Percentiles rank a stretch among this genome's conserved stretches.
Conservation (phyloP, 2,329 filamentous ascomycete genomes). For the Cercospora sesami region DNA sequence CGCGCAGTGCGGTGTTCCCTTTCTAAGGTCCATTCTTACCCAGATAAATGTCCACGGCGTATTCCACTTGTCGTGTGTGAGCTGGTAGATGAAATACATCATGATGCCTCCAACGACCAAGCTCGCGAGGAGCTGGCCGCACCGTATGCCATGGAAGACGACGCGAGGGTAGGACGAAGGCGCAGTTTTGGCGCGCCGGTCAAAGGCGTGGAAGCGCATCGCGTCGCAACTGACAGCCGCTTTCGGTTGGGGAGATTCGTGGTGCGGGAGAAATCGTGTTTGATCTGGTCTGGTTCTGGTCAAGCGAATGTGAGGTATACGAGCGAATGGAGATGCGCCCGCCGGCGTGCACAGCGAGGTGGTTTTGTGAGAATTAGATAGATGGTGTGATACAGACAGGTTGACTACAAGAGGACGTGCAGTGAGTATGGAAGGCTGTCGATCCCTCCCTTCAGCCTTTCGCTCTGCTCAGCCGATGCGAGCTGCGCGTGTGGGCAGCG, state of each 20-base stretch:
- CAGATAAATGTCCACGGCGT: conserved; percentile 62
- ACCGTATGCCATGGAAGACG: conserved; percentile 47
- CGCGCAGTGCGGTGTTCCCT: background rate
- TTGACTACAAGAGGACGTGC: background rate
- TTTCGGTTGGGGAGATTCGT: background rate
- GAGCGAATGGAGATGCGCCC: background rate
- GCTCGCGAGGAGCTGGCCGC: conserved; percentile 45
- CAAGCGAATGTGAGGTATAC: conserved; percentile 1
- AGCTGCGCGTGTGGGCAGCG: conserved; percentile 6
- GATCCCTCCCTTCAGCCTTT: conserved; percentile 3
- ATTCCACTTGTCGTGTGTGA: conserved; percentile 53
- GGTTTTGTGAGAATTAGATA: background rate
- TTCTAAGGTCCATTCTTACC: conserved; percentile 43
- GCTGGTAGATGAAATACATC: conserved; percentile 57
- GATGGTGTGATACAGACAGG: background rate
- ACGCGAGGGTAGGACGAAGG: conserved; percentile 50
- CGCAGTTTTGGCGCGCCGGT: conserved; percentile 38
- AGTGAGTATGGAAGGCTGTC: background rate
- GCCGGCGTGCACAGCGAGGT: background rate
- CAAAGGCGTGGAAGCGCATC: conserved; percentile 28
- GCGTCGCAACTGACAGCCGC: background rate
- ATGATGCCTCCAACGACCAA: conserved; percentile 56
- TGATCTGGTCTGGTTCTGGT: background rate
- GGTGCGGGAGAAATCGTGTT: background rate
- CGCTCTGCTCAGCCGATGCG: background rate